phyloP scores from a whole-genome alignment of 1,139 yeast genomes.

The Pichia sp. region DNA sequence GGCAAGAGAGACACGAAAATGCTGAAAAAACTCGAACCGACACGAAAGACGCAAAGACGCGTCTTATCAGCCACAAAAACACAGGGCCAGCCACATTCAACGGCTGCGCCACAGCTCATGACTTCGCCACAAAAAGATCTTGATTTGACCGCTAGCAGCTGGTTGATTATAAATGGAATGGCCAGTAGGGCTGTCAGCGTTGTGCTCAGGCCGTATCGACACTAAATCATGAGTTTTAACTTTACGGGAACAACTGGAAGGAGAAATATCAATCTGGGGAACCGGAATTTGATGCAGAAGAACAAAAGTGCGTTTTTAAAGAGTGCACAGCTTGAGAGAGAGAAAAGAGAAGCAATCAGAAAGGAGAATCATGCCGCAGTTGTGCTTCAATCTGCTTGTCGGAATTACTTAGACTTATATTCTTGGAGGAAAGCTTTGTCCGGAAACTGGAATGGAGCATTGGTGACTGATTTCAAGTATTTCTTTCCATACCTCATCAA shows the following conservation, averaged over 20 bases:
- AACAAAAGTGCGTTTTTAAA: conserved; percentile 39
- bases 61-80: neutral
- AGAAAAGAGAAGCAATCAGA: conserved; percentile 51
- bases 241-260: conserved; percentile 59
- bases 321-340: conserved; percentile 59
- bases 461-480: conserved; percentile 14
- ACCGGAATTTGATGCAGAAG: conserved; percentile 30
- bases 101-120: neutral
- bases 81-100: neutral
- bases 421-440: conserved; percentile 9
- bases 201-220: neutral
- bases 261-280: conserved; percentile 72
- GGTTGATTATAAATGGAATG: too few relatives aligned
- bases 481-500: conserved; percentile 18
- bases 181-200: too few relatives aligned
- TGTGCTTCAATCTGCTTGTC: conserved; percentile 40
- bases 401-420: conserved; percentile 27
- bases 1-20: too few relatives aligned
- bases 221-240: conserved; percentile 30
- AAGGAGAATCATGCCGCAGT: conserved; percentile 40
- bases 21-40: too few relatives aligned
- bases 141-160: too few relatives aligned
- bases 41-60: neutral
- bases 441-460: conserved; percentile 16
- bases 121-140: too few relatives aligned